These are phyloP conservation scores for Ganoderma leucocontextum DNA, from an alignment of 1,284 basidiomycete genomes.

Conservation along the genomic window DNA sequence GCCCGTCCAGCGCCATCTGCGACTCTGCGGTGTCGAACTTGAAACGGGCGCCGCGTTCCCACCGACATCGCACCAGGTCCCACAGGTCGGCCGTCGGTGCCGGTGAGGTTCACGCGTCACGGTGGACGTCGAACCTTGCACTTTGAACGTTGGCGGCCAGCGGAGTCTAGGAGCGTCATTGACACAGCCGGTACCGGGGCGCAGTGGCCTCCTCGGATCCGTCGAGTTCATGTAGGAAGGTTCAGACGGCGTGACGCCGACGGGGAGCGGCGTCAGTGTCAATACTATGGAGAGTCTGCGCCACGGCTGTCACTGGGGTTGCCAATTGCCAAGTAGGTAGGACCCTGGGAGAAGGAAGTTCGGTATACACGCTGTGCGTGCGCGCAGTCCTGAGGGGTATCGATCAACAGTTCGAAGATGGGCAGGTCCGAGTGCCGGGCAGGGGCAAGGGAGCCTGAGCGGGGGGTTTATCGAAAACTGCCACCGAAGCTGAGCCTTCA, in stretches of 20 bases:
- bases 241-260: not conserved
- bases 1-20: no score
- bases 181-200: not conserved
- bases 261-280: no score
- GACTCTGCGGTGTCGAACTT: no score
- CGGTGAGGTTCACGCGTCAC: not conserved
- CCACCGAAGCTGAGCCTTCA: no score
- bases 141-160: not conserved
- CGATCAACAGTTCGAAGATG: not conserved
- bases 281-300: no score
- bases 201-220: constrained; percentile 1
- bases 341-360: not conserved
- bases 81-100: not conserved
- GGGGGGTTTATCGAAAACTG: no score
- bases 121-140: not conserved
- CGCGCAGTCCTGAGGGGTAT: not conserved
- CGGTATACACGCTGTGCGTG: not conserved
- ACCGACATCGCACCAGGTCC: not conserved
- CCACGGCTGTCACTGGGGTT: not conserved
- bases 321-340: not conserved
- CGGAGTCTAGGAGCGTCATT: not conserved
- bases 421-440: not conserved
- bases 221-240: not conserved
- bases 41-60: not conserved
- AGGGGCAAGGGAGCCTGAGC: no score